Percentiles rank a stretch among this genome's conserved stretches.
These are phyloP conservation scores for Pilatotrama ljubarskyi DNA, from an alignment of 768 basidiomycete genomes.

Conservation along the genomic window DNA sequence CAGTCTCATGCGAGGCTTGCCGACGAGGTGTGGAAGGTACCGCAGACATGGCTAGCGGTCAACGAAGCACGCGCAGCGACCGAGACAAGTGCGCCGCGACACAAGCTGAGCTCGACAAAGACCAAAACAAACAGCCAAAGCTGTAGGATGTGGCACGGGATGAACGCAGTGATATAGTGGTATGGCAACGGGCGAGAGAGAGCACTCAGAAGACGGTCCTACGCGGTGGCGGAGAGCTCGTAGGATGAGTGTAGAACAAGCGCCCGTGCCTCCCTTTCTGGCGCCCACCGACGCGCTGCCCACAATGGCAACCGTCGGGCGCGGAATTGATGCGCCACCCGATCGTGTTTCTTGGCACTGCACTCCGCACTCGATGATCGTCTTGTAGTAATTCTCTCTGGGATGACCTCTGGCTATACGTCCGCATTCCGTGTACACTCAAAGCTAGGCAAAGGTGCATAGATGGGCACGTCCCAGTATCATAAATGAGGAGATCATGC, in stretches of 20 bases:
- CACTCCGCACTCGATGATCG: background rate
- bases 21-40: conserved; percentile 36
- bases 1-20: conserved; percentile 13
- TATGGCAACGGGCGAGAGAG: no score
- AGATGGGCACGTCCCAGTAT: no score
- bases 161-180: no score
- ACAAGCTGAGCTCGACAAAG: background rate
- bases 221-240: no score
- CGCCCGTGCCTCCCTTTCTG: background rate
- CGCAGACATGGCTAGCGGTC: conserved; percentile 31
- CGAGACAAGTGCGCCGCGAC: background rate
- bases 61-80: background rate
- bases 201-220: no score
- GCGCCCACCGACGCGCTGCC: background rate
- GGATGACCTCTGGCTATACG: no score
- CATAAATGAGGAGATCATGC: no score
- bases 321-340: background rate
- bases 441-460: no score
- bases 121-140: background rate
- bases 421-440: no score
- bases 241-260: no score
- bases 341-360: background rate
- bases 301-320: background rate
- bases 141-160: no score
- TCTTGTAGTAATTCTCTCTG: no score